Percentiles rank a stretch among this genome's conserved stretches.
phyloP scores from a whole-genome alignment of 78 protist genomes.

The Bigelowiella natans region DNA sequence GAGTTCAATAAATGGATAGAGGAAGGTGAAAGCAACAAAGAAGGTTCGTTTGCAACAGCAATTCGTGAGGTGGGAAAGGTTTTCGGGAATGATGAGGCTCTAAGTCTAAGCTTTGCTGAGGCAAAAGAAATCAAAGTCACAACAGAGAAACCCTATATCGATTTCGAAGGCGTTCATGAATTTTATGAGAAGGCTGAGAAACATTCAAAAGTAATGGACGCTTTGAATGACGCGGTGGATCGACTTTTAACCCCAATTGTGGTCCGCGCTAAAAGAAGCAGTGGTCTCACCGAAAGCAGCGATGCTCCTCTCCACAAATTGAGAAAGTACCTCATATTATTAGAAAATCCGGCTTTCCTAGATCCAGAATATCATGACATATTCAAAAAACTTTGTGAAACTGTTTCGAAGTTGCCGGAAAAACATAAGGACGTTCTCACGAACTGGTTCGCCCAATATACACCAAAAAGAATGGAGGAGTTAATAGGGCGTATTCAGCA shows the following conservation, averaged over 20 bases:
- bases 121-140: neutral
- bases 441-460: neutral
- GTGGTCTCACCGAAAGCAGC: neutral
- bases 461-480: neutral
- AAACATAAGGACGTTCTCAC: neutral
- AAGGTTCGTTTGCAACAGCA: neutral
- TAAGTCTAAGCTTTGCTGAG: neutral
- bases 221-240: neutral
- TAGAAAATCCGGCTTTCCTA: neutral
- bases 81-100: neutral
- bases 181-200: neutral
- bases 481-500: neutral
- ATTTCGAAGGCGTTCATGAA: neutral
- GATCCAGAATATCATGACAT: neutral
- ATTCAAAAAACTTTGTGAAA: neutral
- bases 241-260: too few relatives aligned
- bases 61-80: neutral
- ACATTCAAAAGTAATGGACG: neutral
- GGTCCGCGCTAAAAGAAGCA: too few relatives aligned
- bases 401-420: neutral
- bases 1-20: too few relatives aligned
- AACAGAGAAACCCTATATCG: neutral
- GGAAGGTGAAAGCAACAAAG: too few relatives aligned
- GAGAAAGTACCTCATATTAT: neutral
- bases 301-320: neutral